phyloP scores from a whole-genome alignment of 352 stramenopile species.

The Pythium vanterpoolii region DNA sequence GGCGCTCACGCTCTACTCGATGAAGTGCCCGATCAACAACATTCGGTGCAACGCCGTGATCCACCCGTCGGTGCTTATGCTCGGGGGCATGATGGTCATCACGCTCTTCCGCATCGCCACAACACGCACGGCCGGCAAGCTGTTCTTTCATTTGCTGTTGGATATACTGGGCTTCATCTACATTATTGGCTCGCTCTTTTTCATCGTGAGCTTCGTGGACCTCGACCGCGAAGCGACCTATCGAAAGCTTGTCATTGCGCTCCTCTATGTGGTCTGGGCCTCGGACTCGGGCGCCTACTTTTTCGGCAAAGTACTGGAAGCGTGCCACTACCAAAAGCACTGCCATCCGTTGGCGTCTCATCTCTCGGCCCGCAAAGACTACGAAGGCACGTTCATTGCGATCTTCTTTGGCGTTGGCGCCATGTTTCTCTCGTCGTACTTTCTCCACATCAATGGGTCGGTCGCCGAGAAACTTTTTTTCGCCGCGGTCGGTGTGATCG shows the following conservation, averaged over 20 bases:
- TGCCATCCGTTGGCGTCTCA: constrained; percentile 83
- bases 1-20: constrained; percentile 54
- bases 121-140: constrained; percentile 21
- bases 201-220: constrained; percentile 61
- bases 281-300: constrained; percentile 94
- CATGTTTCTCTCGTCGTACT: constrained; percentile 66
- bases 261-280: constrained; percentile 70
- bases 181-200: constrained; percentile 53
- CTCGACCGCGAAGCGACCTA: constrained; percentile 45
- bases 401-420: constrained; percentile 75
- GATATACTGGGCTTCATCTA: constrained; percentile 58
- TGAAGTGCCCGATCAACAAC: constrained; percentile 52
- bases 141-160: constrained; percentile 47
- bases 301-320: constrained; percentile 82
- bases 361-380: constrained; percentile 94
- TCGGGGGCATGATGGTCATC: constrained; percentile 37
- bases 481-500: constrained; percentile 87
- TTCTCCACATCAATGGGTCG: constrained; percentile 71
- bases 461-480: constrained; percentile 80
- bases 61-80: constrained; percentile 31
- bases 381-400: constrained; percentile 92
- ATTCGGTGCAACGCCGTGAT: constrained; percentile 37
- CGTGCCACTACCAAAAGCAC: constrained; percentile 64
- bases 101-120: constrained; percentile 46
- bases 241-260: constrained; percentile 57